These are phyloP conservation scores for Thielaviopsis musarum DNA, from an alignment of 2,329 filamentous ascomycete genomes.

Conservation along the genomic window DNA sequence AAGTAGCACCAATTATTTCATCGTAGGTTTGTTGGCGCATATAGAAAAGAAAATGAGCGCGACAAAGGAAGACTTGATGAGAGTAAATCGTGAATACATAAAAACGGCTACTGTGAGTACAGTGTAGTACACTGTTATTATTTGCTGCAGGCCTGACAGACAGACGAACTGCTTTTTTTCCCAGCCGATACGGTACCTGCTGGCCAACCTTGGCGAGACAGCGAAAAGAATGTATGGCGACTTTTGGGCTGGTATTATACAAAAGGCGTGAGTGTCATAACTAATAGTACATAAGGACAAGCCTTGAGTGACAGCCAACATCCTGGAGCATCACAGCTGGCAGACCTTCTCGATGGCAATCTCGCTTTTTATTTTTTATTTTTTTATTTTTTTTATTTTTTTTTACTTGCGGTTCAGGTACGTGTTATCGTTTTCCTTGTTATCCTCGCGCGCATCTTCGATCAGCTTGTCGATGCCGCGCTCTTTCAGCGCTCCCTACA, in stretches of 20 bases:
- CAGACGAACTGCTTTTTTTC: too few relatives aligned
- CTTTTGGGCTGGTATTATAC: neutral
- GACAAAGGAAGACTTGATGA: neutral
- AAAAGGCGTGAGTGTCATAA: neutral
- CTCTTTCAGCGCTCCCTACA: conserved; percentile 66
- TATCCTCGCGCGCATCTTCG: conserved; percentile 77
- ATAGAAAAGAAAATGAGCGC: neutral
- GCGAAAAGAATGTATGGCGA: neutral
- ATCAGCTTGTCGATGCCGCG: conserved; percentile 86
- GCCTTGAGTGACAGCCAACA: neutral
- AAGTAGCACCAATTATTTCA: neutral
- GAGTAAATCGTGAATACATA: too few relatives aligned
- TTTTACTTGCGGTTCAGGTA: conserved; percentile 27
- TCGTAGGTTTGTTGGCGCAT: neutral
- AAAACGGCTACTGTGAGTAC: too few relatives aligned
- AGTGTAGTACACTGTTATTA: too few relatives aligned
- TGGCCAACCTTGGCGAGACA: neutral
- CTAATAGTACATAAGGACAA: neutral
- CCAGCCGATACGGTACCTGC: too few relatives aligned
- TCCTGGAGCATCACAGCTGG: neutral
- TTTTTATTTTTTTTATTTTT: too few relatives aligned
- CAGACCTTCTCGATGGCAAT: neutral
- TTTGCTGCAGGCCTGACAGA: too few relatives aligned
- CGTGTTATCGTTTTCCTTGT: conserved; percentile 61
- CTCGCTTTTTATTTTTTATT: conserved; percentile 23